Conservation (phyloP, 495 filamentous ascomycete species). For the Evansstolkia leycettana region DNA sequence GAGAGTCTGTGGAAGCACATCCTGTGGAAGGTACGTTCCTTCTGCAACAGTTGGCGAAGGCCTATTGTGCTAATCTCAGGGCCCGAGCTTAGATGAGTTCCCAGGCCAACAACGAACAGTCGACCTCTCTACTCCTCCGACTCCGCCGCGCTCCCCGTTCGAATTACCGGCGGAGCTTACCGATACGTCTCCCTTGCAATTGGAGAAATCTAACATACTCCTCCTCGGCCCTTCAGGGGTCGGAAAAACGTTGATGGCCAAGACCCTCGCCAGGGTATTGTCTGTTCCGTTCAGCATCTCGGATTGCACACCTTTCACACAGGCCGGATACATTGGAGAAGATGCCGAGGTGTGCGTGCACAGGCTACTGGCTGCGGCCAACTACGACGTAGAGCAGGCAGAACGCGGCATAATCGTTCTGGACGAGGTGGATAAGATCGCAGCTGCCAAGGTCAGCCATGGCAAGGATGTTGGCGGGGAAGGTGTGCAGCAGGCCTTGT, state of each 20-base stretch:
- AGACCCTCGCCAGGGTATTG: conserved; percentile 64
- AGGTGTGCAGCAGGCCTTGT: conserved; percentile 88
- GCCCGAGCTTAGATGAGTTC: conserved; percentile 54
- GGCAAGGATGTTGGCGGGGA: conserved; percentile 83
- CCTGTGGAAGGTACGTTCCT: conserved; percentile 42
- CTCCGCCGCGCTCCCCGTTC: conserved; percentile 13
- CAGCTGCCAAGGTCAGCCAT: conserved; percentile 53
- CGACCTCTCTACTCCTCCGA: conserved; percentile 16
- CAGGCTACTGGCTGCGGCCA: conserved; percentile 74
- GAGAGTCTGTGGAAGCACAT: conserved; percentile 34
- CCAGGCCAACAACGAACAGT: conserved; percentile 58
- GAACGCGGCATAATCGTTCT: conserved; percentile 91
- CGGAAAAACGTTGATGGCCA: conserved; percentile 91
- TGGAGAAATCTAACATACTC: conserved; percentile 95
- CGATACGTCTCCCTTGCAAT: conserved; percentile 51
- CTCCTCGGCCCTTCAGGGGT: conserved; percentile 89
- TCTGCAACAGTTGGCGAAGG: background rate
- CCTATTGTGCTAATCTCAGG: background rate
- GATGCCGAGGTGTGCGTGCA: conserved; percentile 91
- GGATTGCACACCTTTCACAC: conserved; percentile 93
- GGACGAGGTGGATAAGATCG: conserved; percentile 96
- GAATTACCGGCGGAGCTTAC: conserved; percentile 31
- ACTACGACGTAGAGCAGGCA: conserved; percentile 75
- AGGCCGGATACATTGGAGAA: conserved; percentile 95
- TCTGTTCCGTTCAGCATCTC: conserved; percentile 96